Evolutionary conservation across 306 rosid species (phyloP).

Genomic region (Trifolium subterraneum): DNA sequence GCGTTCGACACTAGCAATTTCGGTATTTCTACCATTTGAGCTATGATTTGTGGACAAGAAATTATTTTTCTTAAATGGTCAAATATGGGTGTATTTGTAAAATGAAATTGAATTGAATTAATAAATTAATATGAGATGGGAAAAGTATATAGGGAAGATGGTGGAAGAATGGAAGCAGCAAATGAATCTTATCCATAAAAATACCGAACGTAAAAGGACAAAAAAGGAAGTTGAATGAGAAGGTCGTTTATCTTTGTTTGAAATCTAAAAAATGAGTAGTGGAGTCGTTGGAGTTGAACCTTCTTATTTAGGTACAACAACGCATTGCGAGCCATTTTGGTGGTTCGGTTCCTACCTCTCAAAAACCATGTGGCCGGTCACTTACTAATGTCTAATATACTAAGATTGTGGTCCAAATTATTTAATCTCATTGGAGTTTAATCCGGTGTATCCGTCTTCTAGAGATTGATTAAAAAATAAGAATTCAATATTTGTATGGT

Average conservation of each 20-base stretch:
- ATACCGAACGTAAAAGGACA: conserved; percentile 48
- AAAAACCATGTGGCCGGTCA: neutral
- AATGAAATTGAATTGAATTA: neutral
- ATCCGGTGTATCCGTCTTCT: no score
- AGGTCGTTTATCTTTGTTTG: conserved; percentile 36
- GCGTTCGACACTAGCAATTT: no score
- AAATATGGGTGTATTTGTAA: no score
- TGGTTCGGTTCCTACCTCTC: neutral
- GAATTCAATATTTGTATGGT: no score
- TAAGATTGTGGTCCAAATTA: no score
- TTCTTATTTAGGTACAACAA: conserved; percentile 23
- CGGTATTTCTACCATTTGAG: no score
- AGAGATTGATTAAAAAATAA: no score
- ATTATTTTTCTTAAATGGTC: no score
- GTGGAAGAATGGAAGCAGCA: conserved; percentile 25
- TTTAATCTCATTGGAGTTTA: no score
- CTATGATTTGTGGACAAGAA: no score
- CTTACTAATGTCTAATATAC: neutral
- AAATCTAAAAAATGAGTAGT: conserved; percentile 22
- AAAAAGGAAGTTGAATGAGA: conserved; percentile 43
- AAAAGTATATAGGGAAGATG: neutral
- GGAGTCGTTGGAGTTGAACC: conserved; percentile 49
- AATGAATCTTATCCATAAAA: conserved; percentile 63
- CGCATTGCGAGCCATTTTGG: conserved; percentile 1
- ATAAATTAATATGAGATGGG: neutral